Base-by-base conservation (phyloP, 257 asterid species). In the Solanum verrucosum region DNA sequence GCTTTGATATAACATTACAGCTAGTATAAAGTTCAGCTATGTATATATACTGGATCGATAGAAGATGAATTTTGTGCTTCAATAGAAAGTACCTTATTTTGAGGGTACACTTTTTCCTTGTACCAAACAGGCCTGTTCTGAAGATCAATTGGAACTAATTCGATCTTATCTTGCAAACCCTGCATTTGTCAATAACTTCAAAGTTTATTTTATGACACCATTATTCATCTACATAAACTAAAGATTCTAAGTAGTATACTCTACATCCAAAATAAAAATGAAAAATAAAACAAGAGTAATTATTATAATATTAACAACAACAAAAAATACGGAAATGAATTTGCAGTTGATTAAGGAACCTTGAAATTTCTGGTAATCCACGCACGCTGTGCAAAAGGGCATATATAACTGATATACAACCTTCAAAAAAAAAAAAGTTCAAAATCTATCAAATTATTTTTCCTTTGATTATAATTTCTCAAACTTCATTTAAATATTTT, bases 371-470 rank as follows among this genome's bases (percentile, higher is more conserved):
- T 89, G 75, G 88, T 87, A 60, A 95, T 93, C 99, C 99, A 95
- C 7, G 88, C 88, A 44, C 99, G 98, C 92, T 95, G 98, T 82
- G 95, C 94, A 92, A 31, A 93, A 2, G 97, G 99, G 87, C 98
- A 96, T 29, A 86, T 75, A 83, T 91, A 91, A 87, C 86, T 87
- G 88, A 89, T 85, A 85, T 96, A 95, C 94, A 96, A 85, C 95
- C 99, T 96, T 89, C 90, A 86, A 37, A 83, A 29, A 5, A 79
- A 44, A 8, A 27, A 2, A 35, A 27, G 25, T 49, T 79, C 42
- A 81, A 25, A 81, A 46, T 79, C 63, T 44, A 79, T 14, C 84
- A 78, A 59, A 59, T 21, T 21, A 59, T 21, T 59, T 59, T 59
- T 3, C 5, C 25, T 21, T 59, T 8, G 65, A 56, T 20, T 59